Base-by-base conservation (phyloP, 306 rosid species). In the Castanea mollissima region DNA sequence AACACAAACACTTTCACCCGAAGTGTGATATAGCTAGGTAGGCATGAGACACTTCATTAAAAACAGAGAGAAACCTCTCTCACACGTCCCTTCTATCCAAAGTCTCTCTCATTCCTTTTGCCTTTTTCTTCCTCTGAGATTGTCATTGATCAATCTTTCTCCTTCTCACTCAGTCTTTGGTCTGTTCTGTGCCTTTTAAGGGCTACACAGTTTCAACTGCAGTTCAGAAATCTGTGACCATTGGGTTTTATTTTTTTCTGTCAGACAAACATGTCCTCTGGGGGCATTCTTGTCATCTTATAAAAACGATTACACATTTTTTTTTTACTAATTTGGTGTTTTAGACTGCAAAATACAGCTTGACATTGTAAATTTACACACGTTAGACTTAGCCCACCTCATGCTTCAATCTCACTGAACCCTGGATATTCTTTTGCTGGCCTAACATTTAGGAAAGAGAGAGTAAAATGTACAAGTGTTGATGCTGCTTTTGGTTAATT, bases 71-170 rank as follows among this genome's bases (percentile, higher is more conserved):
- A 14, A 1, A 13, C 4, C 1, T 15, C 18, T 11, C 74, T 74
- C 82, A 79, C 75, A 34, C 58, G 88, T 84, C 88, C 75, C 75
- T 27, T 81, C 90, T 67, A 55, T 63, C 75, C 79, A 56, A 84
- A 79, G 85, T 88, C 82, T 82, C 85, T 69, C 88, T 90, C 85
- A 88, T 91, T 91, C 92, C 89, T 87, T 89, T 87, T 91, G 92
- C 90, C 91, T 85, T 86, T 84, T 55, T 49, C 85, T 62, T 34
- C 57, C 67, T 80, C 83, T 78, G 77, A 29, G 54, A 73, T 78
- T 78, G 83, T 85, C 87, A 86, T 75, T 90, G 76, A 83, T 89
- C 82, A 57, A 79, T 82, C 87, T 83, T 34, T 55, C 71, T 58
- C 60, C 60, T 21, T 32, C 57, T 63, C 74, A 70, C 77, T 27